phyloP scores from a whole-genome alignment of 2,329 filamentous ascomycete genomes.

The Aspergillus ruber region DNA sequence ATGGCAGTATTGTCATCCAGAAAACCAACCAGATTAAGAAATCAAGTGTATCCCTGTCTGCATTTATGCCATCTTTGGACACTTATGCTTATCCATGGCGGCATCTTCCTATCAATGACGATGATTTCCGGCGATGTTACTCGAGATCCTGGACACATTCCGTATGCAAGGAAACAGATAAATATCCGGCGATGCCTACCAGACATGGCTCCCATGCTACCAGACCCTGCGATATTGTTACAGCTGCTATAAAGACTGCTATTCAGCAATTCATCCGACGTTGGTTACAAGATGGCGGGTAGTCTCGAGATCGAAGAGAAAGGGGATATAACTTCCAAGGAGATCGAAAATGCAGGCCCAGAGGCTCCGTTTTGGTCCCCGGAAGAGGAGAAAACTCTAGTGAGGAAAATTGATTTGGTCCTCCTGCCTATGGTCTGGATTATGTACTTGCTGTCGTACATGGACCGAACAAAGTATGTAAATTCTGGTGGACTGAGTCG shows the following conservation, averaged over 20 bases:
- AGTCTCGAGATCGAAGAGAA: slow-evolving; percentile 1
- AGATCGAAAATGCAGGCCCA: slow-evolving; percentile 13
- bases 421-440: slow-evolving; percentile 45
- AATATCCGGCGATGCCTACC: background rate
- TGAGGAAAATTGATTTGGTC: slow-evolving; percentile 41
- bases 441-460: slow-evolving; percentile 46
- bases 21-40: too few species aligned
- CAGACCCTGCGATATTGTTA: background rate
- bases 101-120: background rate
- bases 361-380: slow-evolving; percentile 6
- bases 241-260: background rate
- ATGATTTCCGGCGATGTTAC: background rate
- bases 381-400: slow-evolving; percentile 38
- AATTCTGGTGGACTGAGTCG: too few species aligned
- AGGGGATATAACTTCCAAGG: slow-evolving; percentile 8
- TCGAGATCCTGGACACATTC: too few species aligned
- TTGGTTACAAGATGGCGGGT: too few species aligned
- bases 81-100: background rate
- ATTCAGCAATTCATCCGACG: background rate
- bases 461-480: slow-evolving; percentile 25
- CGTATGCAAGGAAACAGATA: background rate
- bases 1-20: background rate
- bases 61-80: background rate
- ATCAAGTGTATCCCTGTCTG: background rate
- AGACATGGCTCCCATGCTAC: too few species aligned